Percentiles rank a stretch among this genome's conserved stretches.
Evolutionary conservation across 2,329 filamentous ascomycete species (phyloP).

Genomic region (Metarhizium guizhouense): DNA sequence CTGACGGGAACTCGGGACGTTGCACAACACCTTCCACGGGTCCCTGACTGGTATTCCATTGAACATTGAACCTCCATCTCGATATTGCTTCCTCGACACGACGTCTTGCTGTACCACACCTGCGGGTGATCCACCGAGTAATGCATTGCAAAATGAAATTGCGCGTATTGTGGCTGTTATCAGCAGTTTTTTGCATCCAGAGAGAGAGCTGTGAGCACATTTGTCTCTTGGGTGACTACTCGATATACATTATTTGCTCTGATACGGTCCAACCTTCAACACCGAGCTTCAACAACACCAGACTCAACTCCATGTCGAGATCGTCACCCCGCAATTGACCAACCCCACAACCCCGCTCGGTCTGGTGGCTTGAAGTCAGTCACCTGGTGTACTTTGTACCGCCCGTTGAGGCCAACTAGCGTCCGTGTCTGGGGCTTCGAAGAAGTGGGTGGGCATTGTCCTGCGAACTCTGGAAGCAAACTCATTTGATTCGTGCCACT

Average conservation of each 20-base stretch:
- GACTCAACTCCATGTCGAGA: not conserved
- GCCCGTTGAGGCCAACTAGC: not conserved
- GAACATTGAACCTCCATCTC: not conserved
- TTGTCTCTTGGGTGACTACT: no score
- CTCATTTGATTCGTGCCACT: not conserved
- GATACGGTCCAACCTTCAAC: no score
- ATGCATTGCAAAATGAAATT: not conserved
- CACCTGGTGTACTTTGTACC: conserved; percentile 5
- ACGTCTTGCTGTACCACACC: not conserved
- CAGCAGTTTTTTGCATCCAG: not conserved
- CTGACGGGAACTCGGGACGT: not conserved
- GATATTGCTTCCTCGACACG: not conserved
- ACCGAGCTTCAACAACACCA: not conserved
- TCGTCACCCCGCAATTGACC: conserved; percentile 7
- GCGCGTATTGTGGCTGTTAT: not conserved
- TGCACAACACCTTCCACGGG: not conserved
- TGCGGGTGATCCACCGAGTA: not conserved
- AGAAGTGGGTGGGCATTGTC: not conserved
- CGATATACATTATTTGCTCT: no score
- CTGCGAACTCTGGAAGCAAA: not conserved
- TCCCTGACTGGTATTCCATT: not conserved
- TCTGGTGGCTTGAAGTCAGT: conserved; percentile 10
- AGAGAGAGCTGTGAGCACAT: not conserved
- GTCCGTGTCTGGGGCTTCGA: not conserved
- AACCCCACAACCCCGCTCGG: conserved; percentile 8